Percentiles rank a stretch among this genome's conserved stretches.
Conservation (phyloP, 805 yeast species). For the Torulaspora microellipsoides region DNA sequence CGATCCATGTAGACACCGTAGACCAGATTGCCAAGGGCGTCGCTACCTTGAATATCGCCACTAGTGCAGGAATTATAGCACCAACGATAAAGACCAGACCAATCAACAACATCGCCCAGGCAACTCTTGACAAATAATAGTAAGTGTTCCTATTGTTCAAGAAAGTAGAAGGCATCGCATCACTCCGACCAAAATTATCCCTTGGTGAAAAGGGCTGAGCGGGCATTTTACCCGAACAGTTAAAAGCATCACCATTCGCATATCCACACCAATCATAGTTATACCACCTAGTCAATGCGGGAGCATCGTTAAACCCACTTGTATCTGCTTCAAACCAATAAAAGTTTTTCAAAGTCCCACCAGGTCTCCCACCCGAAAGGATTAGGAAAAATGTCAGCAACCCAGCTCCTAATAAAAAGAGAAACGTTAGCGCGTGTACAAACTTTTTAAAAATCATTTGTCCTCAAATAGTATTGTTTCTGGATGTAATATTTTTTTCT, state of each 20-base stretch:
- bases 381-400: constrained; percentile 57
- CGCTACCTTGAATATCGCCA: constrained; percentile 20
- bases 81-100: constrained; percentile 51
- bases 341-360: constrained; percentile 55
- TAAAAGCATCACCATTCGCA: constrained; percentile 40
- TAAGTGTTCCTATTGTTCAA: constrained; percentile 44
- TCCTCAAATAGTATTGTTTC: too few relatives aligned
- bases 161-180: constrained; percentile 53
- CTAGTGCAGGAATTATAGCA: constrained; percentile 40
- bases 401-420: constrained; percentile 43
- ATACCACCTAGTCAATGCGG: constrained; percentile 66
- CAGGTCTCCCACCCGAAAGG: constrained; percentile 56
- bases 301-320: constrained; percentile 41
- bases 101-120: constrained; percentile 58
- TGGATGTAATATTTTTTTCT: too few relatives aligned
- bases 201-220: constrained; percentile 85
- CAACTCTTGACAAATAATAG: constrained; percentile 65
- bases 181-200: constrained; percentile 57
- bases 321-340: constrained; percentile 84
- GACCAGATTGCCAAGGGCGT: constrained; percentile 20
- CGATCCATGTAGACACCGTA: constrained; percentile 28
- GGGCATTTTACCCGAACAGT: constrained; percentile 55
- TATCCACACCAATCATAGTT: constrained; percentile 60
- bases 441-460: constrained; percentile 27
- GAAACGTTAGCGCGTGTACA: constrained; percentile 30